phyloP scores from a whole-genome alignment of 805 yeast genomes.

The Cyberlindnera subsufficiens region DNA sequence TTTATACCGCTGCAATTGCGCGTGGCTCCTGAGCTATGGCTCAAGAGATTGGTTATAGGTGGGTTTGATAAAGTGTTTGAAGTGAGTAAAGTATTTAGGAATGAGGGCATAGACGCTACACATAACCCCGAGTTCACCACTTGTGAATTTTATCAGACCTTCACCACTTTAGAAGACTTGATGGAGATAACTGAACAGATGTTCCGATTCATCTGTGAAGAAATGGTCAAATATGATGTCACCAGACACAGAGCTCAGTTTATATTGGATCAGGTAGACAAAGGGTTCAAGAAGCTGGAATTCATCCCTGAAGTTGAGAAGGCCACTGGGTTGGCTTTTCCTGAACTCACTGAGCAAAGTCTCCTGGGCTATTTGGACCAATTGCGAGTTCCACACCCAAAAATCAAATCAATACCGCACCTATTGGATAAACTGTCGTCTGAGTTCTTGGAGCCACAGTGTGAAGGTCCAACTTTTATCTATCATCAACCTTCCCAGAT shows the following conservation, averaged over 20 bases:
- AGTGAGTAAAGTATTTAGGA: conserved; percentile 79
- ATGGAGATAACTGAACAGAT: conserved; percentile 59
- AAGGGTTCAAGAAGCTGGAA: conserved; percentile 43
- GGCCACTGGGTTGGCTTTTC: conserved; percentile 44
- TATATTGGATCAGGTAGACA: not conserved
- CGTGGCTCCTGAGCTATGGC: conserved; percentile 95
- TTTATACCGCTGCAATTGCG: conserved; percentile 49
- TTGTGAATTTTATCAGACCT: conserved; percentile 82
- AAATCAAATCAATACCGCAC: conserved; percentile 45
- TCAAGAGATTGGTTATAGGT: conserved; percentile 72
- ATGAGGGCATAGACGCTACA: conserved; percentile 88
- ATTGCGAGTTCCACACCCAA: conserved; percentile 25
- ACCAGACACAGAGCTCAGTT: conserved; percentile 5
- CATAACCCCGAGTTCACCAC: conserved; percentile 94
- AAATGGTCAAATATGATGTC: conserved; percentile 19
- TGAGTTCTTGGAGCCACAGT: conserved; percentile 57
- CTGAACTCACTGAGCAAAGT: conserved; percentile 36
- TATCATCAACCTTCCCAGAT: conserved; percentile 77
- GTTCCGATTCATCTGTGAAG: conserved; percentile 35
- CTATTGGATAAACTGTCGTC: conserved; percentile 62
- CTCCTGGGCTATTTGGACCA: conserved; percentile 34
- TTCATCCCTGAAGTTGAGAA: conserved; percentile 60
- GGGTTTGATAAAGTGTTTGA: conserved; percentile 89
- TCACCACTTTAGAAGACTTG: conserved; percentile 58
- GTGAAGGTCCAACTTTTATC: conserved; percentile 62